Percentiles rank a stretch among this genome's conserved stretches.
Evolutionary conservation across 805 yeast species (phyloP).

Genomic region (Zygosaccharomyces gambellarensis): DNA sequence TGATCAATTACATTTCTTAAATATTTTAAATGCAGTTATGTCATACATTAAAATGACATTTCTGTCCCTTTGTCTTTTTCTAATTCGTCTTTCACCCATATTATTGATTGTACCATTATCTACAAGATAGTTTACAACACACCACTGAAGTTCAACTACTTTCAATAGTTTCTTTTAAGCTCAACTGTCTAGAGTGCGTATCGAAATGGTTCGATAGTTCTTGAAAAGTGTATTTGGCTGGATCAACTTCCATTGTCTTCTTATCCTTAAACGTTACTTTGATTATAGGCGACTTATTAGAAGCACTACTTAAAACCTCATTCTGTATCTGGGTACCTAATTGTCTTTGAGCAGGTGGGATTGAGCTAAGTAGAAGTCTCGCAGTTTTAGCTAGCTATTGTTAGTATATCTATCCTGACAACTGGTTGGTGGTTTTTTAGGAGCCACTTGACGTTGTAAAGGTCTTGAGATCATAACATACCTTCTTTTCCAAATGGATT

Average conservation of each 20-base stretch:
- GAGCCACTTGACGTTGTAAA: background rate
- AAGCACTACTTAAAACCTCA: conserved; percentile 48
- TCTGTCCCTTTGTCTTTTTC: background rate
- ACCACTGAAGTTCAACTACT: conserved; percentile 22
- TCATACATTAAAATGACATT: background rate
- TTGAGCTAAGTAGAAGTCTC: conserved; percentile 68
- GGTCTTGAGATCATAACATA: conserved; percentile 28
- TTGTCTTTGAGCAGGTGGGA: conserved; percentile 70
- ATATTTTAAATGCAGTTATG: too few relatives aligned
- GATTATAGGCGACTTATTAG: conserved; percentile 53
- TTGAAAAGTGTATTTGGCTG: conserved; percentile 46
- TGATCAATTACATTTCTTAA: too few relatives aligned
- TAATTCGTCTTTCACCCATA: background rate
- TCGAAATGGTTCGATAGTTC: conserved; percentile 69
- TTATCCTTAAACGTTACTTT: conserved; percentile 82
- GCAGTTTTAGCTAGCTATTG: conserved; percentile 57
- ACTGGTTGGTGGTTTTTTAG: background rate
- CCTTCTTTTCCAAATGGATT: conserved; percentile 69
- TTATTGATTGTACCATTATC: background rate
- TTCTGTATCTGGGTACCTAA: conserved; percentile 54
- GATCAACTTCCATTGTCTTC: conserved; percentile 61
- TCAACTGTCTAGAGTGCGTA: conserved; percentile 74
- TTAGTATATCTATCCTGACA: background rate
- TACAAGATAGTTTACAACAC: background rate
- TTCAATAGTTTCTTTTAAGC: conserved; percentile 65